Conservation (phyloP, 345 rosid species). For the Citrus unshiu region DNA sequence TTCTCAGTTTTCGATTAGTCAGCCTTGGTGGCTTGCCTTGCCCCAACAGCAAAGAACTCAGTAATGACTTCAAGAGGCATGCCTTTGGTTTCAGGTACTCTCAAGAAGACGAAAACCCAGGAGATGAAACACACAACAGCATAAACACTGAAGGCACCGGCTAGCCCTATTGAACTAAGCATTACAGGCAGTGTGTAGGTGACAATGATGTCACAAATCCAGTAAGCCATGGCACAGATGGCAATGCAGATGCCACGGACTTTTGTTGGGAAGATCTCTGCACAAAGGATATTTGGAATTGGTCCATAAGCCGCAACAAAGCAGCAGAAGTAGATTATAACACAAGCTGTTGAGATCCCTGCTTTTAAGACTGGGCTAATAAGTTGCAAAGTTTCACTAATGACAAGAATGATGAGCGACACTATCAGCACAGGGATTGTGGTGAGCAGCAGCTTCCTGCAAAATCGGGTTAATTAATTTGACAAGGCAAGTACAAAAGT, state of each 20-base stretch:
- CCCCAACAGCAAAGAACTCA: slow-evolving; percentile 92
- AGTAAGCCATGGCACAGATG: slow-evolving; percentile 79
- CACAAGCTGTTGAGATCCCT: slow-evolving; percentile 72
- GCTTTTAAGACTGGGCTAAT: slow-evolving; percentile 58
- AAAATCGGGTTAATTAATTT: slow-evolving; percentile 7
- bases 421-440: slow-evolving; percentile 80
- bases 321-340: slow-evolving; percentile 82
- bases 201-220: slow-evolving; percentile 84
- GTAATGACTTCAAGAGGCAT: slow-evolving; percentile 98
- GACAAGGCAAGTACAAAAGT: background rate
- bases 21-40: slow-evolving; percentile 50
- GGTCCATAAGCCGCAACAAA: slow-evolving; percentile 89
- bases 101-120: slow-evolving; percentile 80
- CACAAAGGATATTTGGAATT: slow-evolving; percentile 90
- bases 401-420: slow-evolving; percentile 61
- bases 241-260: slow-evolving; percentile 98
- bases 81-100: slow-evolving; percentile 97
- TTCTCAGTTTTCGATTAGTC: slow-evolving; percentile 22
- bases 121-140: slow-evolving; percentile 75
- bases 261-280: slow-evolving; percentile 97
- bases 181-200: slow-evolving; percentile 86
- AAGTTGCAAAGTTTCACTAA: slow-evolving; percentile 41
- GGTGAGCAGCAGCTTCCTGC: slow-evolving; percentile 74
- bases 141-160: slow-evolving; percentile 69
- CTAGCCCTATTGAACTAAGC: slow-evolving; percentile 76